These are phyloP conservation scores for Colletotrichum echinochloae DNA, from an alignment of 2,329 filamentous ascomycete genomes.

Conservation along the genomic window DNA sequence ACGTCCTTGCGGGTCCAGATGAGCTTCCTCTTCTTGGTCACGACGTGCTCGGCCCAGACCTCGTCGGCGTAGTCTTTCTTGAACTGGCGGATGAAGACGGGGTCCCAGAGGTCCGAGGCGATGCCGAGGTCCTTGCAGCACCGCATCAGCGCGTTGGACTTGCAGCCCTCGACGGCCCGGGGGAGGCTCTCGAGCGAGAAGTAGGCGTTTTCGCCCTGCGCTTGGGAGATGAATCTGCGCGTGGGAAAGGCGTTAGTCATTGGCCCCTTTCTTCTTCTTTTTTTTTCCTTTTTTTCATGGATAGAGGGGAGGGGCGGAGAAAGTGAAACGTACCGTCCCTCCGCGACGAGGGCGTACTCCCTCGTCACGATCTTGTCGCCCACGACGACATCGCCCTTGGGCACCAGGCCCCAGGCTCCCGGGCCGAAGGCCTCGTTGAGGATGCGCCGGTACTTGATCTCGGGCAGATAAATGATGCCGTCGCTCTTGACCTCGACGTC, in stretches of 20 bases:
- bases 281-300: no score
- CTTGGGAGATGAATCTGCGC: constrained; percentile 86
- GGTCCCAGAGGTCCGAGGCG: constrained; percentile 96
- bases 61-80: constrained; percentile 80
- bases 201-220: constrained; percentile 94
- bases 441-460: constrained; percentile 97
- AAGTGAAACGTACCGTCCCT: constrained; percentile 77
- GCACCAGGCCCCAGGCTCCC: constrained; percentile 94
- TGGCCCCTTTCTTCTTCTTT: neutral
- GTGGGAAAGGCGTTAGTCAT: neutral
- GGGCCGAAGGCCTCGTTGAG: constrained; percentile 93
- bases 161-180: constrained; percentile 95
- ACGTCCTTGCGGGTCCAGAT: constrained; percentile 90
- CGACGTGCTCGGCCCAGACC: constrained; percentile 88
- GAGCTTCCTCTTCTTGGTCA: constrained; percentile 89
- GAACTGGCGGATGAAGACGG: constrained; percentile 86
- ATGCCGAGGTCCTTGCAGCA: constrained; percentile 98
- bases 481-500: constrained; percentile 99
- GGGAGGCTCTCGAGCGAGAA: constrained; percentile 91
- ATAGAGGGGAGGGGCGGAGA: no score
- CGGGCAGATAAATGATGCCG: constrained; percentile 93
- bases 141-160: constrained; percentile 96
- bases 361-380: constrained; percentile 85
- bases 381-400: constrained; percentile 85
- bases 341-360: constrained; percentile 91